Conservation (phyloP, 2,329 filamentous ascomycete species). For the Shiraia sp. region DNA sequence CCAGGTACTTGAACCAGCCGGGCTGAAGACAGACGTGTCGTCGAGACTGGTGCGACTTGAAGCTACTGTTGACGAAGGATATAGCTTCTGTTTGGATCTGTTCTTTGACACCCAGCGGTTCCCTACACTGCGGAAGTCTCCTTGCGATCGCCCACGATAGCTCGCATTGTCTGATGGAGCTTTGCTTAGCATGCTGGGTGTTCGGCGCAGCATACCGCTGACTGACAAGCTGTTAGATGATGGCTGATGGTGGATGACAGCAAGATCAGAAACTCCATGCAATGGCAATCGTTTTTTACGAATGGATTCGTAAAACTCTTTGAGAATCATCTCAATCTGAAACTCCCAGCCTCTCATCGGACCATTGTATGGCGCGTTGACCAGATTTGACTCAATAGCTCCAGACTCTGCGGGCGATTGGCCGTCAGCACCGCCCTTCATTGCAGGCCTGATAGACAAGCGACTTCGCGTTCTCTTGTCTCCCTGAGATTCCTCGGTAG, state of each 20-base stretch:
- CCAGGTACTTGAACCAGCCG: constrained; percentile 89
- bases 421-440: constrained; percentile 42
- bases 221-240: constrained; percentile 69
- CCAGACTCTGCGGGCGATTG: constrained; percentile 41
- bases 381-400: constrained; percentile 66
- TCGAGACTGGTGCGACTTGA: constrained; percentile 95
- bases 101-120: constrained; percentile 85
- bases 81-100: constrained; percentile 75
- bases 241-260: constrained; percentile 49
- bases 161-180: constrained; percentile 80
- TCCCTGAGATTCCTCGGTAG: constrained; percentile 41
- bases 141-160: constrained; percentile 69
- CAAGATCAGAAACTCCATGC: constrained; percentile 67
- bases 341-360: constrained; percentile 80
- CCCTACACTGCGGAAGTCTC: constrained; percentile 65
- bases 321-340: constrained; percentile 87
- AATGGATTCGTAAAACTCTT: constrained; percentile 89
- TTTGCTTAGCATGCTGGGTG: constrained; percentile 90
- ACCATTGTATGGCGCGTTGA: constrained; percentile 76
- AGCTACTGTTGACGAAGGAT: constrained; percentile 78
- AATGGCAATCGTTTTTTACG: constrained; percentile 83
- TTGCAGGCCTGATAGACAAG: constrained; percentile 48
- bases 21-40: constrained; percentile 90
- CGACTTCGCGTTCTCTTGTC: constrained; percentile 44
- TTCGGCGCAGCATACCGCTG: constrained; percentile 74